Evolutionary conservation across 208 protist genomes (phyloP).

Genomic region (Angomonas ambiguus): DNA sequence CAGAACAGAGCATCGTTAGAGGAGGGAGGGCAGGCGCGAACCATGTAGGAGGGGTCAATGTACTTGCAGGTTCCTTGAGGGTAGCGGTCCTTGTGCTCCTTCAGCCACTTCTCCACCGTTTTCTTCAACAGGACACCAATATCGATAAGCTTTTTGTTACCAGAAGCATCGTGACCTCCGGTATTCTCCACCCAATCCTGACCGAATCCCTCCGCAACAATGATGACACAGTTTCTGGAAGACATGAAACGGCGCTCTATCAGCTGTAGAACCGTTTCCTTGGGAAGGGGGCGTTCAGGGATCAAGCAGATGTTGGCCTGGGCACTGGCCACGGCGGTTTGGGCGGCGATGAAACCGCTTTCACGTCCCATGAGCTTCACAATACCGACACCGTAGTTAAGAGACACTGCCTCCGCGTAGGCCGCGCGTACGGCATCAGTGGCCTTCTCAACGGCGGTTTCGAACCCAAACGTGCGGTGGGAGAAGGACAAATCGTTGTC

Average conservation of each 20-base stretch:
- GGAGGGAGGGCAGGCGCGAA: constrained; percentile 89
- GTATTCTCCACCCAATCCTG: constrained; percentile 69
- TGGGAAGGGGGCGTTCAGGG: constrained; percentile 84
- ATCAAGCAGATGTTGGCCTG: constrained; percentile 92
- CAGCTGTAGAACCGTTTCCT: constrained; percentile 78
- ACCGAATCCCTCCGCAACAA: constrained; percentile 94
- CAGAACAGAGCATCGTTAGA: constrained; percentile 90
- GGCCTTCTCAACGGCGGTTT: constrained; percentile 92
- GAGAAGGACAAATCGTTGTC: constrained; percentile 95
- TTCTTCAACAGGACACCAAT: constrained; percentile 90
- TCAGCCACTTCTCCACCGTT: constrained; percentile 73
- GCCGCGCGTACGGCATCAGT: constrained; percentile 82
- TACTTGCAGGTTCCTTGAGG: constrained; percentile 87
- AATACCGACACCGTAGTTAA: constrained; percentile 90
- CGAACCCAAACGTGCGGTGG: constrained; percentile 93
- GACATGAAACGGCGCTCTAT: constrained; percentile 75
- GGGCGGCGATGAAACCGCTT: constrained; percentile 92
- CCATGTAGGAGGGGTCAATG: constrained; percentile 96
- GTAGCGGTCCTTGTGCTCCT: constrained; percentile 60
- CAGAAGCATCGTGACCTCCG: constrained; percentile 82
- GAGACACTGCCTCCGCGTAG: constrained; percentile 87
- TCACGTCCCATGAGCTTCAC: constrained; percentile 96
- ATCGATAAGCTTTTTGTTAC: constrained; percentile 91
- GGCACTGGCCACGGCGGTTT: constrained; percentile 86
- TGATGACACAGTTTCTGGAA: constrained; percentile 87